Evolutionary conservation across 1,284 basidiomycete genomes (phyloP).

Genomic region (Polyporus tsugae): DNA sequence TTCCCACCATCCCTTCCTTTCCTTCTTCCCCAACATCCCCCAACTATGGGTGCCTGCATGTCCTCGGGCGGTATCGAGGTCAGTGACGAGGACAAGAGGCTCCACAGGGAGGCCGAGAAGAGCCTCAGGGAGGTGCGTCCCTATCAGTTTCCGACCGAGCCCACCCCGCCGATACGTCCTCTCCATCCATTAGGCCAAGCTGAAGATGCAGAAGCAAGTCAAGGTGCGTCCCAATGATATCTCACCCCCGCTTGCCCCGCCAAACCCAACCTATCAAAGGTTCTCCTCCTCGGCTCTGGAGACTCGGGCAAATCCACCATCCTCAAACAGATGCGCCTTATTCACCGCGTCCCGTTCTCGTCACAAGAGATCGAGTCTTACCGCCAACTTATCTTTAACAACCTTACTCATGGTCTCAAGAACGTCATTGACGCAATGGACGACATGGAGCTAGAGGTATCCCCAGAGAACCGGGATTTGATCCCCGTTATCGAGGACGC

Average conservation of each 20-base stretch:
- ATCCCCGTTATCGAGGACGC: slow-evolving; percentile 75
- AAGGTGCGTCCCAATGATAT: slow-evolving; percentile 62
- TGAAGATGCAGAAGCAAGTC: slow-evolving; percentile 76
- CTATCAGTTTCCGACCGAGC: slow-evolving; percentile 7
- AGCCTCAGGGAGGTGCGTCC: slow-evolving; percentile 64
- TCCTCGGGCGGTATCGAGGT: slow-evolving; percentile 65
- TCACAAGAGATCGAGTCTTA: slow-evolving; percentile 80
- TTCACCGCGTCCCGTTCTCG: slow-evolving; percentile 83
- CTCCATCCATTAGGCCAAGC: slow-evolving; percentile 60
- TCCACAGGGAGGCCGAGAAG: slow-evolving; percentile 74
- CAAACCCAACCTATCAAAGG: slow-evolving; percentile 49
- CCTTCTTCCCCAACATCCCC: slow-evolving; percentile 12
- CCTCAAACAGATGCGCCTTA: slow-evolving; percentile 93
- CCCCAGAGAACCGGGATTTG: slow-evolving; percentile 61
- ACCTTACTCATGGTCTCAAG: slow-evolving; percentile 87
- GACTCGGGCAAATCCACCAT: slow-evolving; percentile 95
- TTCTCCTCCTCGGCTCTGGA: slow-evolving; percentile 91
- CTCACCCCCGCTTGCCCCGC: slow-evolving; percentile 15
- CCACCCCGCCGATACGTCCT: slow-evolving; percentile 7
- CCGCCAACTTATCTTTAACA: slow-evolving; percentile 91
- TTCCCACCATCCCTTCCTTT: slow-evolving; percentile 15
- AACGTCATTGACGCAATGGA: slow-evolving; percentile 89
- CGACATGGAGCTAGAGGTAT: slow-evolving; percentile 82
- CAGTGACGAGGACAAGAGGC: slow-evolving; percentile 67
- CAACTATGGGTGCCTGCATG: slow-evolving; percentile 79